Evolutionary conservation across 2,329 filamentous ascomycete genomes (phyloP), one percentile per base, ranked within the genome.

Genomic region (Pezicula carpinea): DNA sequence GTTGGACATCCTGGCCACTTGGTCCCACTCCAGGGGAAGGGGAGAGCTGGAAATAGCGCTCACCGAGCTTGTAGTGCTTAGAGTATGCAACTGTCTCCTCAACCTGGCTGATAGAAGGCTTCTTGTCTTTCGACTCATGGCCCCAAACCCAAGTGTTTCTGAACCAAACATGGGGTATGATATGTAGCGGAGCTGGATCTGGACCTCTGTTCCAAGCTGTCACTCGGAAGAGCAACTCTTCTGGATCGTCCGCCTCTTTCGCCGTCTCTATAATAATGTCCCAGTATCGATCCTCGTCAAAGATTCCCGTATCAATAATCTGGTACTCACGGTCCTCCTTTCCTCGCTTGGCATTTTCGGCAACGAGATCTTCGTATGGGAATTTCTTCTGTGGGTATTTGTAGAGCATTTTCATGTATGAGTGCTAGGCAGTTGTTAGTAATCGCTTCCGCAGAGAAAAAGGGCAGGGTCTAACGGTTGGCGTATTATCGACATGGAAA

Each of bases 371-470:
- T 66, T 96, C 78, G 72, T 97, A 97, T 2, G 92, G 93, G 61
- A 97, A 97, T 53, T 85, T 82, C 59, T 79, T 80, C 69, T 97
- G 92, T 1, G 93, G 93, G 60, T 96, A 95, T 69, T 97, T 97
- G 79, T 97, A 97, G 57, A 97, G 83, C 63, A 84, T 95, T 68
- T 97, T 97, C 92, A 97, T 97, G 74, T 97, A 97, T 22, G 92
- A 95, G 69, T 96, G 91, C 87, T 91, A 65, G 5, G 54, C 44
- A 26, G 34, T 56, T 38, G 57, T 44, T 8, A 35, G 18, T 17
- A 15, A 35, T 2, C 10, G 33, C 4, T 14, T 19, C 40, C 18
- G 10, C 17, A 19, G 23, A 26, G n/a, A 32, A 10, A 36, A 34
- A 47, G 5, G 23, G 19, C 21, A 17, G 10, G 29, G 13, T 54